These are phyloP conservation scores for Globisporangium spinosum DNA, from an alignment of 352 stramenopile genomes.

Conservation along the genomic window DNA sequence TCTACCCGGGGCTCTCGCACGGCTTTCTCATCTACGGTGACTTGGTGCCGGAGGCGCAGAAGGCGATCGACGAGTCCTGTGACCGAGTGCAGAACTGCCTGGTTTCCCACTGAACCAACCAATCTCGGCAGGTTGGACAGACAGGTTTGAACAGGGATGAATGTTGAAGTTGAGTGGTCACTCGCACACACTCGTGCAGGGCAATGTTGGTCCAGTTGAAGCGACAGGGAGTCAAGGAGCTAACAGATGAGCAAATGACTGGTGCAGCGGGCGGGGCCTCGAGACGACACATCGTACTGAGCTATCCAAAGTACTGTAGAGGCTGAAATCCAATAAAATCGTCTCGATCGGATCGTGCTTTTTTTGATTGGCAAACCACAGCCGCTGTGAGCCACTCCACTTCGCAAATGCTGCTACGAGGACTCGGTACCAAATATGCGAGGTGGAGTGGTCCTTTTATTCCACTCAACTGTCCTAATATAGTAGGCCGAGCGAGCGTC, in stretches of 20 bases:
- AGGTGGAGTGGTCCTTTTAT: not conserved
- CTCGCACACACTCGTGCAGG: not conserved
- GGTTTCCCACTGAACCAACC: not conserved
- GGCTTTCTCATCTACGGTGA: constrained; percentile 88
- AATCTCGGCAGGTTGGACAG: not conserved
- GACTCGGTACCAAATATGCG: not conserved
- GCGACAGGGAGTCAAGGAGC: not conserved
- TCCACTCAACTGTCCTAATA: not conserved
- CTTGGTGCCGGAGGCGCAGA: constrained; percentile 73
- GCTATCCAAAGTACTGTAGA: not conserved
- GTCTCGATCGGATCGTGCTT: not conserved
- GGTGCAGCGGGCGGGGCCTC: not conserved
- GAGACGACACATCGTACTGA: not conserved
- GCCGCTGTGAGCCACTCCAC: not conserved
- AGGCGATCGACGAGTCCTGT: constrained; percentile 78
- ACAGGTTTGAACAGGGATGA: not conserved
- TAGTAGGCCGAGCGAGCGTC: not conserved
- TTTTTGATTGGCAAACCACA: not conserved
- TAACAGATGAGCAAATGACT: not conserved
- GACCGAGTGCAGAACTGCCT: constrained; percentile 67
- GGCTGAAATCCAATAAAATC: not conserved
- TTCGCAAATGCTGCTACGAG: not conserved
- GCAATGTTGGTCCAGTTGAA: not conserved
- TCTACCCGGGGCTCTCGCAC: constrained; percentile 80
- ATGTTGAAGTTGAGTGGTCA: not conserved